phyloP scores from a whole-genome alignment of 441 rosid genomes.

The Theobroma grandiflorum region DNA sequence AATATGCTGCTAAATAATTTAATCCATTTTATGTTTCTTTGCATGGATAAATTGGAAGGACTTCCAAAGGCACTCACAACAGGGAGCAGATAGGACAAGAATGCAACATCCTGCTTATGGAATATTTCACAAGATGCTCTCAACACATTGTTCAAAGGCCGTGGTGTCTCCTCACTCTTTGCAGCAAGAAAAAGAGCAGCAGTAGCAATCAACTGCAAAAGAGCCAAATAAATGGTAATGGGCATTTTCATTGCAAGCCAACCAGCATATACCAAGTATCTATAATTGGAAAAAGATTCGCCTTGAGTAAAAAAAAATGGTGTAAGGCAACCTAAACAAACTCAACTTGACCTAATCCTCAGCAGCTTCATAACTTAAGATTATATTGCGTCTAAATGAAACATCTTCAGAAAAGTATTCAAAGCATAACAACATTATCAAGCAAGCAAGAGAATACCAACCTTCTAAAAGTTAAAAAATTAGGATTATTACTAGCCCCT shows the following conservation, averaged over 20 bases:
- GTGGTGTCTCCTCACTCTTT: conserved; percentile 82
- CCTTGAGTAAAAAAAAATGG: not conserved
- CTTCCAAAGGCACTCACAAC: conserved; percentile 52
- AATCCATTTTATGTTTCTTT: not conserved
- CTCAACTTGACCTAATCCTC: conserved; percentile 12
- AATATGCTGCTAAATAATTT: not conserved
- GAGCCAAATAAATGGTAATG: conserved; percentile 20
- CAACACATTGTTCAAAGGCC: conserved; percentile 68
- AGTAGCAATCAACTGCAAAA: conserved; percentile 73
- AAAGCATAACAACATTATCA: conserved; percentile 3
- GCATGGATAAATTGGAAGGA: conserved; percentile 23
- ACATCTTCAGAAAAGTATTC: not conserved
- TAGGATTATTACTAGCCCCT: not conserved
- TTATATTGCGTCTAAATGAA: not conserved
- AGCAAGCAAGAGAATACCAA: not conserved
- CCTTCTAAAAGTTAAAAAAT: not conserved
- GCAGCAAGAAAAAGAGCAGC: conserved; percentile 86
- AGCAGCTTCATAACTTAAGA: not conserved
- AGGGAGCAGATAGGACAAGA: conserved; percentile 68
- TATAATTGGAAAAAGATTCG: not conserved
- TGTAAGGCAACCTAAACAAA: not conserved
- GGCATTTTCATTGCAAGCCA: not conserved
- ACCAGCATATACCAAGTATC: not conserved
- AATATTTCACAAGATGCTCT: conserved; percentile 64
- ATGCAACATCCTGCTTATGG: conserved; percentile 70